A percentile compares a stretch with the other conserved stretches of the same genome.
Evolutionary conservation across 352 stramenopile species (phyloP).

Genomic region (Phytophthora palmivora): DNA sequence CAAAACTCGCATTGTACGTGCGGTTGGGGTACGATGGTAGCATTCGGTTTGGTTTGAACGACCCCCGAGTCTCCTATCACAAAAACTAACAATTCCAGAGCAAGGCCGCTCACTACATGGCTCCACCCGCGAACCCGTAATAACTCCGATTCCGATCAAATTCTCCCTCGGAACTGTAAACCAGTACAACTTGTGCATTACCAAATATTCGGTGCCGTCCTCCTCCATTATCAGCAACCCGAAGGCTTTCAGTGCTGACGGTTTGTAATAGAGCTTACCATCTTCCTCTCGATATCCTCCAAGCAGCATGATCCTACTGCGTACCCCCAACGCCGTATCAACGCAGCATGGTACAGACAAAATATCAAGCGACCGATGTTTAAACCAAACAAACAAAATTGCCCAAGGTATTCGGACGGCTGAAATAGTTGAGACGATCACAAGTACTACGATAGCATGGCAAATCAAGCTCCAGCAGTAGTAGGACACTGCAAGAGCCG

Average conservation of each 20-base stretch:
- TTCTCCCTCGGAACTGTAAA: conserved; percentile 13
- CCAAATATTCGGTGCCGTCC: conserved; percentile 15
- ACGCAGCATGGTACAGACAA: conserved; percentile 26
- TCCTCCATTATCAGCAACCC: conserved; percentile 28
- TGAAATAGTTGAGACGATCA: conserved; percentile 17
- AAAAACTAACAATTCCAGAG: conserved; percentile 18
- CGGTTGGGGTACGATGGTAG: not conserved
- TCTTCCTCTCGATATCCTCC: conserved; percentile 16
- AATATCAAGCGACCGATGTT: conserved; percentile 15
- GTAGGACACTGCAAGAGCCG: conserved; percentile 22
- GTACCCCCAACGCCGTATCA: conserved; percentile 17
- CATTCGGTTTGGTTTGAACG: not conserved
- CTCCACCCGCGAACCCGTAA: conserved; percentile 8
- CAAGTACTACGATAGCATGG: conserved; percentile 24
- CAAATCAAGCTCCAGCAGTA: conserved; percentile 29
- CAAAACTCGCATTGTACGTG: not conserved
- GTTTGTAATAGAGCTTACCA: conserved; percentile 22
- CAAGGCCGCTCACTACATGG: conserved; percentile 19
- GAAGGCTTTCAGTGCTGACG: conserved; percentile 16
- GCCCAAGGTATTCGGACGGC: conserved; percentile 3
- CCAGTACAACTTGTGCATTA: conserved; percentile 22
- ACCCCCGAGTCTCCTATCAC: conserved; percentile 15
- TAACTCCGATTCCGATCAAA: conserved; percentile 19
- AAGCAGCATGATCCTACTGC: conserved; percentile 19
- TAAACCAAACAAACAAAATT: conserved; percentile 14